Base-by-base conservation (phyloP, 2,329 filamentous ascomycete genomes). In the Phyllosticta capitalensis region DNA sequence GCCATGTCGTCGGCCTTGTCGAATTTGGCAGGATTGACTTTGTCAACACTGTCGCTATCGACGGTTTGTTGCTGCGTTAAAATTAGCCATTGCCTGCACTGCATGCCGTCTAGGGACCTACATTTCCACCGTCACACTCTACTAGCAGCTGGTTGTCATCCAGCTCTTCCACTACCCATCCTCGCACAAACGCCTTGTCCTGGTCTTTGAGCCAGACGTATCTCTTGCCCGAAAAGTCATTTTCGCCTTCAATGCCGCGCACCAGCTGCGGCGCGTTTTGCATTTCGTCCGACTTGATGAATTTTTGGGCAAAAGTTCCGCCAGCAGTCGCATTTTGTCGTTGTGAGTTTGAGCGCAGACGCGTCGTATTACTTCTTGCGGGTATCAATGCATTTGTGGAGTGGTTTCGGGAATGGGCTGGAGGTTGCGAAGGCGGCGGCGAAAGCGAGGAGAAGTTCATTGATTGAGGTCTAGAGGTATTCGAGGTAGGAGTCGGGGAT, bases 1-100 rank as follows among this genome's bases (percentile, higher is more conserved):
- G 95, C 94, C 94, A 99, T 99, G 74, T 99, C 95, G 76, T 95
- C 91, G 64, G 92, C 92, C 76, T 96, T 99, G 82, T 99, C 94
- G 76, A 99, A 99, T 73, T 99, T 99, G 69, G 92, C 92, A 53
- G 94, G 94, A 75, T 99, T 99, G 78, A 99, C 95, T 76, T 96
- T 97, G 80, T 99, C 95, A 65, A 96, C 91, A 67, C 85, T 88
- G 67, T 97, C 92, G 56, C 83, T 77, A 65, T 92, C 87, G 55
- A 94, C 87, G 70, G 95, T 89, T 65, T 90, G 87, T 84, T 96
- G 90, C 85, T 94, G 65, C 19, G 5, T 4, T 4, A 3, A 52
- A 21, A 22, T 60, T 19, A 60, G 58, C 54, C 7, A 45, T 30
- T 14, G 48, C 9, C 19, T 3, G 24, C 26, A 20, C 5, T 20